phyloP scores from a whole-genome alignment of 495 filamentous ascomycete species.

The Aspergillus olivimuriae region DNA sequence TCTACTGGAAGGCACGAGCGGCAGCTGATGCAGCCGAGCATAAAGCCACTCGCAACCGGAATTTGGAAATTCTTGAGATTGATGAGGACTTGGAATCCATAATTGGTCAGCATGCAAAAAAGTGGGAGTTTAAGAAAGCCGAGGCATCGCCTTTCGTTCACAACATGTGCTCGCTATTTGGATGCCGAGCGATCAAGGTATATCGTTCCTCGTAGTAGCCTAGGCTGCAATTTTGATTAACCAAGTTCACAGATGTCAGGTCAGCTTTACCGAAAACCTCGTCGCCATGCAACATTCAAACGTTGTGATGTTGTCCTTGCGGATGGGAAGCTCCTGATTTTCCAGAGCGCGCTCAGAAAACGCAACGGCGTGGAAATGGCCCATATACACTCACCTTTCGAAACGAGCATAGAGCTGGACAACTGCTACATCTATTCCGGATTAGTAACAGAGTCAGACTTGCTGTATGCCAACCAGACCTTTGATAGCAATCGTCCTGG shows the following conservation, averaged over 20 bases:
- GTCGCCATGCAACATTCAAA: conserved; percentile 56
- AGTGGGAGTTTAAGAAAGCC: conserved; percentile 68
- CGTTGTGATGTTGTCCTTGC: conserved; percentile 58
- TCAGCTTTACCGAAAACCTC: conserved; percentile 59
- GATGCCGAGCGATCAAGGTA: conserved; percentile 60
- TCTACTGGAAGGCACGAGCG: conserved; percentile 60
- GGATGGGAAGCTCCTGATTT: conserved; percentile 58
- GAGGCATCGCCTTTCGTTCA: conserved; percentile 60
- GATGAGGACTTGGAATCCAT: conserved; percentile 66
- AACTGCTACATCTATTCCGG: conserved; percentile 73
- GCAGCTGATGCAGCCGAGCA: conserved; percentile 50
- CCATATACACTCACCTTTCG: conserved; percentile 58
- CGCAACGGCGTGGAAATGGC: conserved; percentile 50
- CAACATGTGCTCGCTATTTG: conserved; percentile 61
- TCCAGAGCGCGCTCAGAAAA: conserved; percentile 54
- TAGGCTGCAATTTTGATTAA: not conserved
- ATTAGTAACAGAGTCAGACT: conserved; percentile 57
- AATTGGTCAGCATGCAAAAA: conserved; percentile 61
- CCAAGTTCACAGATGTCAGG: conserved; percentile 61
- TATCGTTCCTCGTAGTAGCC: not conserved
- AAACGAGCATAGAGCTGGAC: conserved; percentile 52
- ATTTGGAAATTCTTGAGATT: conserved; percentile 57
- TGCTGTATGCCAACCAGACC: conserved; percentile 63
- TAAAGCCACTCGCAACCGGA: conserved; percentile 50
- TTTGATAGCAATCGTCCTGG: conserved; percentile 65